Base-by-base conservation (phyloP, 208 protist genomes). In the Trypanosoma theileri region DNA sequence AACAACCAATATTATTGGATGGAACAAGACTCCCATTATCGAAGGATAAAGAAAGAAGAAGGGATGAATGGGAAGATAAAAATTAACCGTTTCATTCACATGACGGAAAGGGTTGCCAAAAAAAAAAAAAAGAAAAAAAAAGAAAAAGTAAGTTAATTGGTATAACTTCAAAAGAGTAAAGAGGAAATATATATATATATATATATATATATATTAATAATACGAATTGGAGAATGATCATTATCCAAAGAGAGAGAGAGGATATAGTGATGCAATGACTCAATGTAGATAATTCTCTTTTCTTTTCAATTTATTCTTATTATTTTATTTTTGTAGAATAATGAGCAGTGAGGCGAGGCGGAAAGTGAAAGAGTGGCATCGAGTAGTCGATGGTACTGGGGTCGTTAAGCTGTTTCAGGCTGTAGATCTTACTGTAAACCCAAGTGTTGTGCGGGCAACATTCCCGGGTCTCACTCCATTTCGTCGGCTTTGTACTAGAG, bases 351-450 rank as follows among this genome's bases (percentile, higher is more conserved):
- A 73, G 66, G 77, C 80, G 28, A 69, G 75, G 54, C 51, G 60
- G 11, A 89, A 85, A 69, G 67, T 81, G 19, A 45, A 31, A 17
- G 64, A 75, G 57, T 88, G 83, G 83, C 61, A 9, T 66, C 80
- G 14, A 19, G 51, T 2, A 4, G 46, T 51, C 1, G 16, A 13
- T 4, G 0, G 14, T 19, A 63, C 55, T 16, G 19, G 7, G 16
- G 16, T 31, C 16, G 54, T 79, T 0, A 55, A 35, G 24, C 50
- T 77, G 7, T 19, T 66, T 24, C 6, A 50, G 14, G 73, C 66
- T 12, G 41, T 86, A 9, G 81, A 87, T 58, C 59, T 87, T 24
- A 87, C 77, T 12, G 59, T 82, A 12, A 60, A 68, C 17, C 78
- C 83, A 2, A 75, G 66, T 13, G 66, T 73, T 6, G 63, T 65